phyloP scores from a whole-genome alignment of 2,329 filamentous ascomycete species.

The Esteya vermicola region DNA sequence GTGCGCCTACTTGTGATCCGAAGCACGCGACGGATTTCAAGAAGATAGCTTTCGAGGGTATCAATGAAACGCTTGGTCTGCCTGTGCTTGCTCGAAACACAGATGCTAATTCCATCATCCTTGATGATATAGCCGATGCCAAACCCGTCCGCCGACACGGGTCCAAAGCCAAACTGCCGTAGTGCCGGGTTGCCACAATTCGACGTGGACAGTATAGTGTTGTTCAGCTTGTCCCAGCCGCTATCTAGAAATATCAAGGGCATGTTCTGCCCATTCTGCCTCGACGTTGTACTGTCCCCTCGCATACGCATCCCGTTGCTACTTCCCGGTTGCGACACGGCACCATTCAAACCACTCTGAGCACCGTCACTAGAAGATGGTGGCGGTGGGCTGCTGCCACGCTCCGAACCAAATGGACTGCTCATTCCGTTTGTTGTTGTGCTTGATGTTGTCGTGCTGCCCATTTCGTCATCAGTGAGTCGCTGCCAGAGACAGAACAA shows the following conservation, averaged over 20 bases:
- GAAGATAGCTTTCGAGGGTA: conserved; percentile 75
- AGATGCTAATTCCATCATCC: conserved; percentile 78
- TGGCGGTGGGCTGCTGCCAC: conserved; percentile 43
- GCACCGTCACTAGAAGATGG: too few relatives aligned
- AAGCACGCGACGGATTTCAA: conserved; percentile 78
- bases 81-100: conserved; percentile 82
- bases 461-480: conserved; percentile 58
- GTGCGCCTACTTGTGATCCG: conserved; percentile 44
- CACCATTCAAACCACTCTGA: conserved; percentile 1
- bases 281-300: conserved; percentile 12
- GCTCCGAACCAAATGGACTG: conserved; percentile 23
- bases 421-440: conserved; percentile 12
- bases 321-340: conserved; percentile 13
- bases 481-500: conserved; percentile 93
- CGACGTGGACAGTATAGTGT: conserved; percentile 87
- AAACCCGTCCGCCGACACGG: conserved; percentile 85
- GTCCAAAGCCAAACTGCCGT: conserved; percentile 91
- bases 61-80: conserved; percentile 87
- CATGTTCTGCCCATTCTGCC: conserved; percentile 21
- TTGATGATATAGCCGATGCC: conserved; percentile 99
- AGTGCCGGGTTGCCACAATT: conserved; percentile 96
- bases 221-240: conserved; percentile 93
- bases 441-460: conserved; percentile 26
- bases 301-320: conserved; percentile 2
- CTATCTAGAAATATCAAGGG: conserved; percentile 74